Evolutionary conservation across 2,329 filamentous ascomycete genomes (phyloP).

Genomic region (Pseudopithomyces chartarum): DNA sequence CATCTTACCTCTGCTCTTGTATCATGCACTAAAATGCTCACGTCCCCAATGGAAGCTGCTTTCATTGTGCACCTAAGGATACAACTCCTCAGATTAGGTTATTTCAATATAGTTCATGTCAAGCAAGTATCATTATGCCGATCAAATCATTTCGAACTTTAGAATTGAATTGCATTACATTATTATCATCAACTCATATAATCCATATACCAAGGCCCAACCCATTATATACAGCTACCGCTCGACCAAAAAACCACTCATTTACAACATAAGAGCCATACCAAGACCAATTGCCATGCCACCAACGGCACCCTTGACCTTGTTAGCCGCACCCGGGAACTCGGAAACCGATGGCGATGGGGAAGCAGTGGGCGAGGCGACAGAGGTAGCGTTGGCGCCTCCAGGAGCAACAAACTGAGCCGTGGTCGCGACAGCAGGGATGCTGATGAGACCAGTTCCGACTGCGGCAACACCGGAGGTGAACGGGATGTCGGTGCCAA

Average conservation of each 20-base stretch:
- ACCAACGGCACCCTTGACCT: neutral
- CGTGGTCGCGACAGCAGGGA: neutral
- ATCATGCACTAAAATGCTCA: too few species aligned
- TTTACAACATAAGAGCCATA: neutral
- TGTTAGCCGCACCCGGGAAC: neutral
- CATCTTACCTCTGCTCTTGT: too few species aligned
- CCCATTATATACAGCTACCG: neutral
- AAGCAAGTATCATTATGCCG: too few species aligned
- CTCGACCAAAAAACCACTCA: neutral
- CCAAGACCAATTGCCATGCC: neutral
- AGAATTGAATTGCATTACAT: too few species aligned
- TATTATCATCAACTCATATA: neutral
- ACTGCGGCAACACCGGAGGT: neutral
- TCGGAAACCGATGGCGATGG: neutral
- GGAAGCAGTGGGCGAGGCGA: neutral
- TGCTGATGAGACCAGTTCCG: neutral
- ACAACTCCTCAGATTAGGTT: too few species aligned
- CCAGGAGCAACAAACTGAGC: neutral
- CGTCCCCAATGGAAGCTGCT: too few species aligned
- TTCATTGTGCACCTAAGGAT: too few species aligned
- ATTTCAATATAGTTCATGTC: too few species aligned
- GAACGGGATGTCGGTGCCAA: conserved; percentile 2
- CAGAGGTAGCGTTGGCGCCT: neutral
- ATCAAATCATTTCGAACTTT: too few species aligned
- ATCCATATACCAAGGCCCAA: neutral